Evolutionary conservation across 2,329 filamentous ascomycete species (phyloP), one percentile per base, ranked within the genome.

Genomic region (Bipolaris sorokiniana): DNA sequence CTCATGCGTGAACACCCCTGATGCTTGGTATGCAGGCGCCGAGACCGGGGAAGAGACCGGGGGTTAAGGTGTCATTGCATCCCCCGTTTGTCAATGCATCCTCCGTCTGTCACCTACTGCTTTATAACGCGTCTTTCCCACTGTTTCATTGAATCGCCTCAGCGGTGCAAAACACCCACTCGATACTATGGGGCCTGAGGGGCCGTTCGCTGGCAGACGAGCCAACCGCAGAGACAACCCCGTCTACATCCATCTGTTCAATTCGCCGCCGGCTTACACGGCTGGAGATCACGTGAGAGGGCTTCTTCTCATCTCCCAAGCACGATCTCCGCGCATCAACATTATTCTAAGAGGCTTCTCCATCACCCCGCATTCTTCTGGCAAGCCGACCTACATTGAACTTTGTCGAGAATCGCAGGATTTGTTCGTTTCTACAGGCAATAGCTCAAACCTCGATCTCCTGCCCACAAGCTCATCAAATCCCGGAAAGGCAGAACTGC

Each of bases 401-500:
- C 61, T 72, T 22, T 73, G 68, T 42, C 46, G 46, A 5, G 48
- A 60, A 7, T 57, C 60, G 1, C 56, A 63, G 38, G 51, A 63
- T 36, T 58, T 73, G 4, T 73, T 69, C 48, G 41, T 49, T 2
- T 67, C 67, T 9, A 52, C 62, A 9, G 54, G 58, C 31, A 52
- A 45, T 26, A 59, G 59, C 28, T 58, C 62, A 42, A 61, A 65
- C 33, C 67, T 69, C 33, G 67, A 73, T 22, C 65, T 69, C 40
- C 28, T 68, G 3, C 56, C 55, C 26, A 59, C 56, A 46, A 69
- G 65, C 38, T 62, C 64, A 34, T 61, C 58, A 9, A 34, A 41
- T 4, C 61, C 65, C 18, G 64, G 62, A 15, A 66, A 62, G 44
- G 65, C 69, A 2, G 69, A 72, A 44, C 47, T 73, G 1, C 63